Percentiles rank a stretch among this genome's conserved stretches.
These are phyloP conservation scores for Fusarium haematococcum DNA, from an alignment of 2,329 filamentous ascomycete species.

Conservation along the genomic window DNA sequence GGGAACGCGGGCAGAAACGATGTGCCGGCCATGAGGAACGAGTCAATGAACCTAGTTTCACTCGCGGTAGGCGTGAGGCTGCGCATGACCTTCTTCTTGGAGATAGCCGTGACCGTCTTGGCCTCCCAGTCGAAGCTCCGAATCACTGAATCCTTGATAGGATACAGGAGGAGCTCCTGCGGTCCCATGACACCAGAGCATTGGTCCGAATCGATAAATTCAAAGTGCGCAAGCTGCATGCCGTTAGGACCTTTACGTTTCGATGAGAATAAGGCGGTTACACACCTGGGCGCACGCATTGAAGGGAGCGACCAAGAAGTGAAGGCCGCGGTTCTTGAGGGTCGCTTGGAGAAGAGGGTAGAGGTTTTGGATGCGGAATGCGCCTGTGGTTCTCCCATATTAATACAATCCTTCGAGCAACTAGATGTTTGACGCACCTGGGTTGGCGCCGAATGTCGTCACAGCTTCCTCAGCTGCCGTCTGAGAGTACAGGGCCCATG, in stretches of 20 bases:
- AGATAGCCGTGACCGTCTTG: constrained; percentile 70
- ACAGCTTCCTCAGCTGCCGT: constrained; percentile 85
- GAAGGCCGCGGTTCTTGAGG: constrained; percentile 74
- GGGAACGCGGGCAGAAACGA: constrained; percentile 85
- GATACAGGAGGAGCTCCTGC: constrained; percentile 87
- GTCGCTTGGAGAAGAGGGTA: constrained; percentile 82
- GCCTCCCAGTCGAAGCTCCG: constrained; percentile 74
- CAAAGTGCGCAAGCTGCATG: constrained; percentile 80
- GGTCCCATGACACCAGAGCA: constrained; percentile 85
- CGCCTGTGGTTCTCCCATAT: constrained; percentile 62
- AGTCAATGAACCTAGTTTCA: constrained; percentile 84
- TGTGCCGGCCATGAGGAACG: constrained; percentile 84
- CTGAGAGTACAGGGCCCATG: constrained; percentile 89
- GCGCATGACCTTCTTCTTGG: constrained; percentile 77
- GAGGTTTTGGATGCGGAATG: constrained; percentile 77
- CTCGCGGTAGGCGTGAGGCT: constrained; percentile 72
- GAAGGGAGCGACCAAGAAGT: constrained; percentile 88
- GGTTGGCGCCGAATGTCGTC: constrained; percentile 81
- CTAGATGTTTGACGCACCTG: constrained; percentile 64
- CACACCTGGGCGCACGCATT: constrained; percentile 87
- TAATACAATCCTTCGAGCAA: constrained; percentile 36
- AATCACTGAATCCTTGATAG: constrained; percentile 81
- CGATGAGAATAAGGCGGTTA: constrained; percentile 7
- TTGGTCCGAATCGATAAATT: constrained; percentile 73
- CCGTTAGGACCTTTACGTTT: constrained; percentile 23